Percentiles rank a stretch among this genome's conserved stretches.
These are phyloP conservation scores for Colletotrichum cordylinicola DNA, from an alignment of 2,329 filamentous ascomycete species.

Conservation along the genomic window DNA sequence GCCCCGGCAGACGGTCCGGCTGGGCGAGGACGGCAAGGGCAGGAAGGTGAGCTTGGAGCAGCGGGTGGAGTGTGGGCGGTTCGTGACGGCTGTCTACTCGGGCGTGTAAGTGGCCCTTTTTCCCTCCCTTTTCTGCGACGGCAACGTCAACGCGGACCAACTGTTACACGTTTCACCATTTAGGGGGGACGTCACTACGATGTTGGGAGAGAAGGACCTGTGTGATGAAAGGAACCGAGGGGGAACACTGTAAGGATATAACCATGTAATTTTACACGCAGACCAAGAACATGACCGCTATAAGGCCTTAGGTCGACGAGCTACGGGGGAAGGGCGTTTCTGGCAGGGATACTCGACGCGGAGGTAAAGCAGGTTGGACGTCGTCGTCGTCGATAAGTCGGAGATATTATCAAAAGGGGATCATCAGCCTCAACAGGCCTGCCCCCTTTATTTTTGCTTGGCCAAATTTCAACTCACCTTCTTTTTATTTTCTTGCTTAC, in stretches of 20 bases:
- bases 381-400: not conserved
- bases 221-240: not conserved
- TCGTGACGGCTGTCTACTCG: constrained; percentile 85
- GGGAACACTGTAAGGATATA: constrained; percentile 5
- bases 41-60: constrained; percentile 82
- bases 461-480: not conserved
- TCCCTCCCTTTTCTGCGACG: not conserved
- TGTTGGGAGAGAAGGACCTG: not conserved
- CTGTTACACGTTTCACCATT: constrained; percentile 1
- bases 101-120: constrained; percentile 41
- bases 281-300: not conserved
- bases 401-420: not conserved
- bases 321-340: not conserved
- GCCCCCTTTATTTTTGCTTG: not conserved
- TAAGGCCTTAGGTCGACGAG: not conserved
- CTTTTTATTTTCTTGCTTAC: not conserved
- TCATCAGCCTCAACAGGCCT: not conserved
- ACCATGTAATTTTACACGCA: constrained; percentile 8
- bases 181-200: not conserved
- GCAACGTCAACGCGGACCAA: not conserved
- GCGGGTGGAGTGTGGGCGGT: constrained; percentile 84
- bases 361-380: not conserved
- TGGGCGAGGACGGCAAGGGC: constrained; percentile 65
- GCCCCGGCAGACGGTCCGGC: constrained; percentile 71
- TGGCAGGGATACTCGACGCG: not conserved